A percentile compares a stretch with the other conserved stretches of the same genome.
Conservation (phyloP, 2,329 filamentous ascomycete species). For the Colletotrichum limetticola region DNA sequence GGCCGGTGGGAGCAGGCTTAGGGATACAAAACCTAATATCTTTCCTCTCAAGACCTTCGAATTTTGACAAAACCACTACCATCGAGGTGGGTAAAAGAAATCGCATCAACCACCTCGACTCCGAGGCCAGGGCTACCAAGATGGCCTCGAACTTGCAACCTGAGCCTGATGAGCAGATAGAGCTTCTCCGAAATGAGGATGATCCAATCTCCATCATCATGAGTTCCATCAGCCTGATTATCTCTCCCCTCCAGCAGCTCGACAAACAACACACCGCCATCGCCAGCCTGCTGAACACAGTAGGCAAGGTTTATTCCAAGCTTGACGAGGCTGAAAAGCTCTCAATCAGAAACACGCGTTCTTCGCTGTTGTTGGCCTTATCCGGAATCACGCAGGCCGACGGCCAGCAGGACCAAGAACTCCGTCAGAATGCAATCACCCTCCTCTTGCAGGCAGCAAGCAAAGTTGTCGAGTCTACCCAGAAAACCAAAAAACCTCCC, state of each 20-base stretch:
- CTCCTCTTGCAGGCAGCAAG: neutral
- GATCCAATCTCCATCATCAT: neutral
- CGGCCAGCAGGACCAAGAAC: neutral
- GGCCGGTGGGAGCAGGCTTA: neutral
- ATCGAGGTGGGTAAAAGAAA: neutral
- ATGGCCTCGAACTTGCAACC: neutral
- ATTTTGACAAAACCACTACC: neutral
- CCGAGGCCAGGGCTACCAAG: neutral
- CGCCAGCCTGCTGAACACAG: neutral
- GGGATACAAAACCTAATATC: neutral
- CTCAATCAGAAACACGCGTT: neutral
- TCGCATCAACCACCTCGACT: neutral
- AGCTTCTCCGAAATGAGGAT: accelerated
- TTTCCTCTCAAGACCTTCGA: neutral
- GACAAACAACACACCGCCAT: neutral
- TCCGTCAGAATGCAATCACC: neutral
- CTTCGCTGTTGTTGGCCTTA: neutral
- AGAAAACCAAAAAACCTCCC: neutral
- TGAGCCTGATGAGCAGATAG: neutral
- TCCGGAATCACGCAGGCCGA: neutral
- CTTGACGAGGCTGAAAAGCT: neutral
- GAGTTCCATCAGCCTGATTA: neutral
- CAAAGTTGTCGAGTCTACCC: neutral
- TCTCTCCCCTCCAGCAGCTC: neutral
- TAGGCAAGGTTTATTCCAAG: neutral